Conservation (phyloP, 129 eudicot genomes). For the Lonicera japonica region DNA sequence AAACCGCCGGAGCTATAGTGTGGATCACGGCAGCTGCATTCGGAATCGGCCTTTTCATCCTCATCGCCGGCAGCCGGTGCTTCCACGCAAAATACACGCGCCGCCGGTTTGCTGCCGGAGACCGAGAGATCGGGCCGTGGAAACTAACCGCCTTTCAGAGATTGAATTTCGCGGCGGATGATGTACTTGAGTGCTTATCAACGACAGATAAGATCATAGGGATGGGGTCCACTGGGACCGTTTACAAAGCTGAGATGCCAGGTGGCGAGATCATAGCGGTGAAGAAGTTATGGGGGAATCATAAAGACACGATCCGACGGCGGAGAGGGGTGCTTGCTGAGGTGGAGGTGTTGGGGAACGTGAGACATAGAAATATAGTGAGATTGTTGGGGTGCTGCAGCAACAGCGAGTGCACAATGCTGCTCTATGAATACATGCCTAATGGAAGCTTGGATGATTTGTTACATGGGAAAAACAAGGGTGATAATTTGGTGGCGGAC, state of each 20-base stretch:
- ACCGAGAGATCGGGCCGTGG: slow-evolving; percentile 72
- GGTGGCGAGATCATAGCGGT: slow-evolving; percentile 96
- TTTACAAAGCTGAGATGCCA: slow-evolving; percentile 94
- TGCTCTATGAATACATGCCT: slow-evolving; percentile 98
- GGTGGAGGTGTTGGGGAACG: slow-evolving; percentile 94
- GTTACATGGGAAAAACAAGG: slow-evolving; percentile 73
- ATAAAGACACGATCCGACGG: slow-evolving; percentile 61
- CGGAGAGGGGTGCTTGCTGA: slow-evolving; percentile 85
- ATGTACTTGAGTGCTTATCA: slow-evolving; percentile 66
- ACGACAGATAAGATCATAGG: slow-evolving; percentile 75
- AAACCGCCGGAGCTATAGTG: slow-evolving; percentile 65
- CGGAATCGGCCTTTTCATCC: slow-evolving; percentile 58
- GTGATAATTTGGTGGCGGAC: slow-evolving; percentile 61
- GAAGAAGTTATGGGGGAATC: slow-evolving; percentile 89
- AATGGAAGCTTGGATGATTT: slow-evolving; percentile 88
- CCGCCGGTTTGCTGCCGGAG: slow-evolving; percentile 19
- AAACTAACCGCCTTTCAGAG: slow-evolving; percentile 87
- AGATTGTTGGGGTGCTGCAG: slow-evolving; percentile 87
- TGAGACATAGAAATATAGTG: slow-evolving; percentile 86
- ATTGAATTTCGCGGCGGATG: slow-evolving; percentile 81
- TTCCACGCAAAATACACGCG: slow-evolving; percentile 42
- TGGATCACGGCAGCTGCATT: slow-evolving; percentile 90
- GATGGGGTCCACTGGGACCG: slow-evolving; percentile 94
- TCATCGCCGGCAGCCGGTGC: slow-evolving; percentile 69
- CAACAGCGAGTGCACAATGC: slow-evolving; percentile 74